phyloP scores from a whole-genome alignment of 2,329 filamentous ascomycete genomes.

The Clonostachys rosea region DNA sequence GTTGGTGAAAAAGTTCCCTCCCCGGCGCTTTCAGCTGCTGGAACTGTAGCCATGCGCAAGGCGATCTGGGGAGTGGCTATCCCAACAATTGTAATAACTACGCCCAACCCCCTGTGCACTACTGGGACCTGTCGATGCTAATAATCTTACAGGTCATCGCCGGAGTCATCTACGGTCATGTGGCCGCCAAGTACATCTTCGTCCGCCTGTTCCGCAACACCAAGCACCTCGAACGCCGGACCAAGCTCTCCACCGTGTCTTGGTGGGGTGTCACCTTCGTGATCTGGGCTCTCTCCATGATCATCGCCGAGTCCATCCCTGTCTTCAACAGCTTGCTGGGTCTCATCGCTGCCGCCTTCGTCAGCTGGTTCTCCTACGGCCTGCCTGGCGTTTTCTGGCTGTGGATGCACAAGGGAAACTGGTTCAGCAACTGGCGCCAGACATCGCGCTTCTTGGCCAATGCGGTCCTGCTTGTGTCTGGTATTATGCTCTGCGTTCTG shows the following conservation, averaged over 20 bases:
- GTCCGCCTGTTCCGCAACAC: conserved; percentile 47
- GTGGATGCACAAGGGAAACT: conserved; percentile 37
- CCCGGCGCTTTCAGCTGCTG: conserved; percentile 33
- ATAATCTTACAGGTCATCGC: conserved; percentile 35
- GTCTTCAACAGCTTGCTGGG: conserved; percentile 63
- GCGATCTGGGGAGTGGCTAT: conserved; percentile 23
- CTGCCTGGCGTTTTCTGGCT: conserved; percentile 42
- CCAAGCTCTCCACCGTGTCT: conserved; percentile 40
- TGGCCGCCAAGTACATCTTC: conserved; percentile 64
- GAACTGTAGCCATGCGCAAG: conserved; percentile 19
- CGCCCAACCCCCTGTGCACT: too few species aligned
- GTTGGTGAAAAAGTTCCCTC: conserved; percentile 21
- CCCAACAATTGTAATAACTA: conserved; percentile 26
- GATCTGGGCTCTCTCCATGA: conserved; percentile 58
- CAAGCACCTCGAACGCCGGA: conserved; percentile 43
- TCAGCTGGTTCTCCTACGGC: conserved; percentile 61
- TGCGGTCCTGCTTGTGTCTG: conserved; percentile 20
- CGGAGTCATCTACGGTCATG: conserved; percentile 65
- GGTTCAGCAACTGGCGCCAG: conserved; percentile 24
- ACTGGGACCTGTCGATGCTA: conserved; percentile 10
- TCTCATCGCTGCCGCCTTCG: conserved; percentile 58
- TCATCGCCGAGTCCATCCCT: conserved; percentile 67
- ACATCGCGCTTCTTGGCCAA: conserved; percentile 23
- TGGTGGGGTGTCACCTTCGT: conserved; percentile 54
- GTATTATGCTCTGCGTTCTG: conserved; percentile 26